Evolutionary conservation across 2,329 filamentous ascomycete species (phyloP).

Genomic region (Anisogramma anomala): DNA sequence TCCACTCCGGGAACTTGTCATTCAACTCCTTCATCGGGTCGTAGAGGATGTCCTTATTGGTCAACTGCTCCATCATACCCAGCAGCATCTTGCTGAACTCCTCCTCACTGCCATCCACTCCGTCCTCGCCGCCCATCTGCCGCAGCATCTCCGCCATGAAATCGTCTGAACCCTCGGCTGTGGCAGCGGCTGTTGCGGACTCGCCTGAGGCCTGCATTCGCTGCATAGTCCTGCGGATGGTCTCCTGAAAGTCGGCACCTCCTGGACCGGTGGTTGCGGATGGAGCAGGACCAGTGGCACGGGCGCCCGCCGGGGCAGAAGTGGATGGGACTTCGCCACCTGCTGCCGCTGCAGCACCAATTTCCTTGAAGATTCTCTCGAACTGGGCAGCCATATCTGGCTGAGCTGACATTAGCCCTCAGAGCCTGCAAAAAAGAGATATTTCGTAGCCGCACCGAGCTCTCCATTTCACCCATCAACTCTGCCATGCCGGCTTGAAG

Average conservation of each 20-base stretch:
- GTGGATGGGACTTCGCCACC: slow-evolving; percentile 18
- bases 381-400: slow-evolving; percentile 70
- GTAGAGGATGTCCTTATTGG: slow-evolving; percentile 95
- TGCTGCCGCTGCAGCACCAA: slow-evolving; percentile 41
- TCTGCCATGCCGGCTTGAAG: slow-evolving; percentile 85
- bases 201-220: slow-evolving; percentile 86
- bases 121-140: slow-evolving; percentile 52
- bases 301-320: slow-evolving; percentile 15
- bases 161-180: slow-evolving; percentile 59
- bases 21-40: slow-evolving; percentile 97
- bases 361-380: slow-evolving; percentile 63
- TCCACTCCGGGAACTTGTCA: slow-evolving; percentile 84
- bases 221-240: slow-evolving; percentile 87
- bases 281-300: slow-evolving; percentile 18
- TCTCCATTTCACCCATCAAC: slow-evolving; percentile 60
- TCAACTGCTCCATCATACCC: slow-evolving; percentile 98
- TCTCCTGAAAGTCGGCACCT: slow-evolving; percentile 68
- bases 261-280: slow-evolving; percentile 19
- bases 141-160: slow-evolving; percentile 87
- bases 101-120: slow-evolving; percentile 50
- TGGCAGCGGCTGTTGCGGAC: slow-evolving; percentile 67
- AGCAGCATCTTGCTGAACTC: slow-evolving; percentile 91
- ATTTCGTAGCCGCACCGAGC: slow-evolving; percentile 34
- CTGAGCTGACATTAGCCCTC: slow-evolving; percentile 22
- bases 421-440: neutral